Evolutionary conservation across 2,329 filamentous ascomycete species (phyloP).

Genomic region (Cordyceps sp.): DNA sequence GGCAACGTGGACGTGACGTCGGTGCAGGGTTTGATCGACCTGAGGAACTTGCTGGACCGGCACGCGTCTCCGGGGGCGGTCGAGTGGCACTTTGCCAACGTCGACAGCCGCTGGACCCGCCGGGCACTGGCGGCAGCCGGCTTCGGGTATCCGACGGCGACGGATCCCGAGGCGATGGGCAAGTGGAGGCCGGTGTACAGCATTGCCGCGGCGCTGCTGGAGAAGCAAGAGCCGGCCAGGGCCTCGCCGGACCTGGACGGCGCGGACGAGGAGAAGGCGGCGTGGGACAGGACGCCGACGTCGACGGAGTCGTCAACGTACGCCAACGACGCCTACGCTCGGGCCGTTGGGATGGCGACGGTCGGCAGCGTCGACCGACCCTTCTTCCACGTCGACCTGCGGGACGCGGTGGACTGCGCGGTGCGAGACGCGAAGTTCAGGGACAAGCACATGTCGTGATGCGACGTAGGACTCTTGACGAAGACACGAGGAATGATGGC

Average conservation of each 20-base stretch:
- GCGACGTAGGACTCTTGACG: too few relatives aligned
- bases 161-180: conserved; percentile 8
- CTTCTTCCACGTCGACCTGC: conserved; percentile 29
- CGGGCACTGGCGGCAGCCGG: conserved; percentile 37
- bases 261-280: conserved; percentile 4
- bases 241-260: background rate
- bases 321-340: background rate
- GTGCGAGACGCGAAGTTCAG: conserved; percentile 10
- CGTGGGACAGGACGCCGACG: conserved; percentile 1
- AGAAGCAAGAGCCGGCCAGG: conserved; percentile 4
- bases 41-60: conserved; percentile 34
- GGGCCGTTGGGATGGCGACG: conserved; percentile 7
- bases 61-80: conserved; percentile 30
- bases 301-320: background rate
- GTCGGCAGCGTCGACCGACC: conserved; percentile 25
- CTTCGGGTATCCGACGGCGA: conserved; percentile 29
- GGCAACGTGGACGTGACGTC: conserved; percentile 41
- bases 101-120: conserved; percentile 39
- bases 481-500: too few relatives aligned
- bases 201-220: conserved; percentile 11
- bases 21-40: conserved; percentile 37
- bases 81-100: conserved; percentile 36
- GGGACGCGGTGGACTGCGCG: conserved; percentile 22
- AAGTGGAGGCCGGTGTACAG: conserved; percentile 18
- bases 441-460: too few relatives aligned